Conservation (phyloP, 2,329 filamentous ascomycete species). For the Claviceps monticola region DNA sequence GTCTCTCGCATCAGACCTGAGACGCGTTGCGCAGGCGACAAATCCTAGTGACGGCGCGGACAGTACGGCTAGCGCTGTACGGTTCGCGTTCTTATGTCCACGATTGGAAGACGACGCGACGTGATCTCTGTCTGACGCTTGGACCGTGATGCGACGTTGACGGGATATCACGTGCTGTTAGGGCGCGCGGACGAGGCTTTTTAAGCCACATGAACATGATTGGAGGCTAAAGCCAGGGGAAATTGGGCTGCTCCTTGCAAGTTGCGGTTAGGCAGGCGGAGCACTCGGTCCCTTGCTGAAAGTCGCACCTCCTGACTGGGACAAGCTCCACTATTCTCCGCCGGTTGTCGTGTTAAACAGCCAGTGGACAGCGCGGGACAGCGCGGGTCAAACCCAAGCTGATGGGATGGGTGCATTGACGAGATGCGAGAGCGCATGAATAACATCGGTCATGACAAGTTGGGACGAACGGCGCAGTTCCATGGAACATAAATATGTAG, state of each 20-base stretch:
- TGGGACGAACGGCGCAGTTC: too few relatives aligned
- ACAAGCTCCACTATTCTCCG: constrained; percentile 2
- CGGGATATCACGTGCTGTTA: constrained; percentile 19
- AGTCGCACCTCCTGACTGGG: not conserved
- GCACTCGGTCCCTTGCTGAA: not conserved
- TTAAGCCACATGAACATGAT: constrained; percentile 5
- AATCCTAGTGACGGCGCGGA: not conserved
- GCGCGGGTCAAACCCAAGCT: not conserved
- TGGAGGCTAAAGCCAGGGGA: constrained; percentile 13
- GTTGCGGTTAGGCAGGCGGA: not conserved
- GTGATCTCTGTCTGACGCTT: not conserved
- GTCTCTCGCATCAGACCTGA: not conserved
- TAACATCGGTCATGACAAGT: too few relatives aligned
- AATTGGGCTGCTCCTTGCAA: constrained; percentile 12
- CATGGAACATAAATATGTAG: too few relatives aligned
- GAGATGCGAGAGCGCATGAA: not conserved
- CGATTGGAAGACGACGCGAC: not conserved
- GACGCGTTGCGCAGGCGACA: not conserved
- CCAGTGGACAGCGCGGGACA: not conserved
- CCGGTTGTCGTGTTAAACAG: constrained; percentile 12
- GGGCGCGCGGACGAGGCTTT: not conserved
- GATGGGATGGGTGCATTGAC: not conserved
- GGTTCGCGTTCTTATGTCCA: not conserved
- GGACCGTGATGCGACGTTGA: constrained; percentile 11
- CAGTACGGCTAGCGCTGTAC: not conserved